Evolutionary conservation across 1,139 yeast genomes (phyloP), one percentile per base, ranked within the genome.

Genomic region (Williopsis jadinii): DNA sequence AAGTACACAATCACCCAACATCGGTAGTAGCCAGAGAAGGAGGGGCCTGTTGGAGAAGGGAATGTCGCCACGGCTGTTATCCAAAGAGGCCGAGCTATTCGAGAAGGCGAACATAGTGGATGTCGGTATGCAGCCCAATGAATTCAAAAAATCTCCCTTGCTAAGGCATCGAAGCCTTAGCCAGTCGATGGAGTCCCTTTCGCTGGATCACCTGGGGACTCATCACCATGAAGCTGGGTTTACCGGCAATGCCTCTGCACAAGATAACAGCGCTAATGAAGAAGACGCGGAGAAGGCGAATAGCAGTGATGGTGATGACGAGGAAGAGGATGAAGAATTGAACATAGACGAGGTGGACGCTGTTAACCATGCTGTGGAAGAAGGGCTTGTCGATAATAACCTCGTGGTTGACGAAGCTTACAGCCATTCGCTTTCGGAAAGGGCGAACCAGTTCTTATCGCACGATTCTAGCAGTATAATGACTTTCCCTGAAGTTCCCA

Each of bases 361-460:
- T 10, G 34, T 26, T 9, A 30, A 19, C 9, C 29, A 33, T n/a
- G 35, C 28, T 9, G 29, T 33, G n/a, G 30, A 28, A 8, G 38
- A 19, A 4, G 38, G 33, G 12, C 37, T 24, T 38, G 43, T 32
- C 0, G 70, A 66, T 43, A 60, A 59, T 41, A 66, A 66, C 41
- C 44, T 65, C 35, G 58, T 62, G 0, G 65, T 63, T 1, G 66
- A 63, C 42, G 60, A 58, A 19, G 66, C 59, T 5, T 59, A 55
- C 34, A 63, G 65, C 39, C 52, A 53, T 35, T 58, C 60, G 14
- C 42, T 67, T 8, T 59, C 62, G 30, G 60, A 59, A 41, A 48
- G 67, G n/a, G 67, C 65, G 0, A 57, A 54, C 11, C 66, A 64
- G 36, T 53, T 64, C 28, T 49, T 50, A 3, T 31, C 47, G 1